Percentiles rank a stretch among this genome's conserved stretches.
Evolutionary conservation across 148 eudicot genomes (phyloP).

Genomic region (Cornus suecica): DNA sequence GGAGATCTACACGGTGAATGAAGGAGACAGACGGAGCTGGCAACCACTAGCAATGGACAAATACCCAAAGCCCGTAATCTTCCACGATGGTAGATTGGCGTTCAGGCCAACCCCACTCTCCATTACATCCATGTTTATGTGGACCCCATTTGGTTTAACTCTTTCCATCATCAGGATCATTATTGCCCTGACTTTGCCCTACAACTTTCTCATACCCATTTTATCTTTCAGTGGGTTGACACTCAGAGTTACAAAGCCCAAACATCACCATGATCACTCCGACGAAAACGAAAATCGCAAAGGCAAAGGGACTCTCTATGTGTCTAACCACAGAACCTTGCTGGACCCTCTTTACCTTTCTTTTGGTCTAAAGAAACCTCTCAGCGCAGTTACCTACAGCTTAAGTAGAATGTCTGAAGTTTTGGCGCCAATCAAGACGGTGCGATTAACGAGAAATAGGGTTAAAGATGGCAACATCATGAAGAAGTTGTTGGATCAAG

Average conservation of each 20-base stretch:
- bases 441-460: slow-evolving; percentile 53
- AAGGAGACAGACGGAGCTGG: slow-evolving; percentile 54
- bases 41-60: slow-evolving; percentile 44
- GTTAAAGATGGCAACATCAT: slow-evolving; percentile 51
- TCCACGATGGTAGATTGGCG: slow-evolving; percentile 86
- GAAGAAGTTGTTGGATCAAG: slow-evolving; percentile 42
- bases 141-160: slow-evolving; percentile 58
- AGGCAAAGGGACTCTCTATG: slow-evolving; percentile 52
- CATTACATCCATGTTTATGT: slow-evolving; percentile 52
- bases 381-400: slow-evolving; percentile 71
- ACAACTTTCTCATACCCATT: slow-evolving; percentile 28
- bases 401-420: slow-evolving; percentile 67
- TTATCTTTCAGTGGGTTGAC: slow-evolving; percentile 43
- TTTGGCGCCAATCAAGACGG: slow-evolving; percentile 64
- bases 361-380: slow-evolving; percentile 42
- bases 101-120: slow-evolving; percentile 52
- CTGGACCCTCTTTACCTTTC: slow-evolving; percentile 71
- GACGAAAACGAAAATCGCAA: no score
- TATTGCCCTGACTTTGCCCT: slow-evolving; percentile 43
- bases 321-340: slow-evolving; percentile 72
- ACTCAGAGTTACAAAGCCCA: slow-evolving; percentile 21
- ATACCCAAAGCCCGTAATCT: slow-evolving; percentile 68
- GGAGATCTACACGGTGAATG: slow-evolving; percentile 60
- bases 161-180: slow-evolving; percentile 45
- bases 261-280: neutral